phyloP scores from a whole-genome alignment of 768 basidiomycete species.

The Tylopilus balloui region DNA sequence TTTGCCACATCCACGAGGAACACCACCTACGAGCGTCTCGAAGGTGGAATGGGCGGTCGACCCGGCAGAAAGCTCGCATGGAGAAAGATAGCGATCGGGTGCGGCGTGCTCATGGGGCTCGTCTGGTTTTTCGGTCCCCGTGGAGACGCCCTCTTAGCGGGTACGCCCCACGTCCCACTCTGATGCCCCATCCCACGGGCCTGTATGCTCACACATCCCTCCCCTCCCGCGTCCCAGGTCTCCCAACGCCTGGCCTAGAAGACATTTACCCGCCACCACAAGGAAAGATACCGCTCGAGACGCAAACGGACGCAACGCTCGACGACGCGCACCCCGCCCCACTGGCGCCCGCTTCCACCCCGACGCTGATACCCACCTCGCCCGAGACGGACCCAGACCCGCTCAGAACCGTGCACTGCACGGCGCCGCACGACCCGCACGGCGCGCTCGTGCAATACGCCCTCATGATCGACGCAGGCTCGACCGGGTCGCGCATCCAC shows the following conservation, averaged over 20 bases:
- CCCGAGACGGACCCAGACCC: slow-evolving; percentile 75
- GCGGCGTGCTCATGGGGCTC: slow-evolving; percentile 49
- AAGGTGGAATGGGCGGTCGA: slow-evolving; percentile 52
- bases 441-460: slow-evolving; percentile 81
- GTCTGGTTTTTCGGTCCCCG: slow-evolving; percentile 66
- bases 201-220: not conserved
- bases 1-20: slow-evolving; percentile 34
- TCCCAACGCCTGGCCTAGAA: slow-evolving; percentile 17
- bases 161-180: slow-evolving; percentile 13
- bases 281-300: slow-evolving; percentile 12
- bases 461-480: slow-evolving; percentile 97
- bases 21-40: slow-evolving; percentile 55
- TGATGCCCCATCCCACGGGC: not conserved
- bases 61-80: slow-evolving; percentile 40
- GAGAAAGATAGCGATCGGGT: slow-evolving; percentile 66
- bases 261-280: slow-evolving; percentile 23
- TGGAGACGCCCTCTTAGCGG: slow-evolving; percentile 12
- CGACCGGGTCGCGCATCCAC: slow-evolving; percentile 95
- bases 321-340: not conserved
- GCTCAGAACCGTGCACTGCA: slow-evolving; percentile 68
- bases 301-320: not conserved
- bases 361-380: slow-evolving; percentile 40
- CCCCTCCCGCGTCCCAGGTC: slow-evolving; percentile 4
- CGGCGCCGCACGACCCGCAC: slow-evolving; percentile 43
- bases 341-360: not conserved